phyloP scores from a whole-genome alignment of 768 basidiomycete genomes.

The Antrodiella citrinella region DNA sequence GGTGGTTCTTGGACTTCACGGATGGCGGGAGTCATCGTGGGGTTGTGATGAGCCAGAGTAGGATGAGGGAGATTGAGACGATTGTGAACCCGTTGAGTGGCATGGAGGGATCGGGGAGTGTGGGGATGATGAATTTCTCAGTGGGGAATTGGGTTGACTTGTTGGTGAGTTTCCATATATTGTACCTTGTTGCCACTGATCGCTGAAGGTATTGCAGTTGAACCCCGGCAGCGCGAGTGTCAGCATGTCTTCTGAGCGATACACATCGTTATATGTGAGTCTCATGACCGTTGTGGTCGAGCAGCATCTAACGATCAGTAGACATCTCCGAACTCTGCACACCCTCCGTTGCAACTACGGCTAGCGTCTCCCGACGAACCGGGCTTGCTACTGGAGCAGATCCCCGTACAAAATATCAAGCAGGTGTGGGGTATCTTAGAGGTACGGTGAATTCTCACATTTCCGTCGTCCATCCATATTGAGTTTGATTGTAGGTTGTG shows the following conservation, averaged over 20 bases:
- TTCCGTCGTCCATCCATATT: background rate
- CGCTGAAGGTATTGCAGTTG: slow-evolving; percentile 32
- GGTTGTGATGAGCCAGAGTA: slow-evolving; percentile 63
- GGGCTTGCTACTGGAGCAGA: slow-evolving; percentile 62
- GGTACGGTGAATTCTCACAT: slow-evolving; percentile 34
- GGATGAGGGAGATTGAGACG: slow-evolving; percentile 66
- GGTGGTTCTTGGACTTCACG: slow-evolving; percentile 74
- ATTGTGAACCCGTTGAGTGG: slow-evolving; percentile 48
- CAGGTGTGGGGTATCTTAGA: slow-evolving; percentile 74
- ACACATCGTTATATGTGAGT: slow-evolving; percentile 62
- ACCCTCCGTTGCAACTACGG: slow-evolving; percentile 65
- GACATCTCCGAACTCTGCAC: slow-evolving; percentile 56
- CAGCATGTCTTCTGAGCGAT: slow-evolving; percentile 43
- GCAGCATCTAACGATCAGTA: slow-evolving; percentile 18
- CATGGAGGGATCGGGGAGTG: slow-evolving; percentile 31
- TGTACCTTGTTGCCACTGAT: no score
- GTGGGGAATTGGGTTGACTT: slow-evolving; percentile 59
- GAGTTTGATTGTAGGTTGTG: slow-evolving; percentile 64
- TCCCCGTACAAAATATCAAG: slow-evolving; percentile 64
- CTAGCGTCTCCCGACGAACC: slow-evolving; percentile 66
- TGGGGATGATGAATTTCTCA: slow-evolving; percentile 38
- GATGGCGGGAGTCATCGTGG: slow-evolving; percentile 40
- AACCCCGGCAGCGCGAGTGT: slow-evolving; percentile 37
- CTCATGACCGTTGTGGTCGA: background rate
- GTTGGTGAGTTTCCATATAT: slow-evolving; percentile 33